Base-by-base conservation (phyloP, 768 basidiomycete species). In the Boletus vinaceobasis region DNA sequence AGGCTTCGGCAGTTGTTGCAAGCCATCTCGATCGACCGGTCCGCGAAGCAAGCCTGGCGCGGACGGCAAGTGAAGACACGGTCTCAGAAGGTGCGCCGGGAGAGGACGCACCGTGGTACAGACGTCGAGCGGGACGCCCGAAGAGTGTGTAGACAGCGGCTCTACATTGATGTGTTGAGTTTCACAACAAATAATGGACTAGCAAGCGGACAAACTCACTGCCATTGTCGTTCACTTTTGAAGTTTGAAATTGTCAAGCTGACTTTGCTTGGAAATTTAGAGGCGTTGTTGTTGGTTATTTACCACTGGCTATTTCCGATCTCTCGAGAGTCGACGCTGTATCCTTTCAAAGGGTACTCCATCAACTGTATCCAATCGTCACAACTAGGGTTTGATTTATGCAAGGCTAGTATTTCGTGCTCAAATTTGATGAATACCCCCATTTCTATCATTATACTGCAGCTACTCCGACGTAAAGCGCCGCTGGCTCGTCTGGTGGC, bases 11-110 rank as follows among this genome's bases (percentile, higher is more conserved):
- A 0, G 76, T 70, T 19, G 83, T 77, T 10, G 86, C 81, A 27
- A 87, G 71, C 71, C 77, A 82, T 77, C 86, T 77, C 63, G 78
- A 74, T 17, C 73, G 72, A 58, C 64, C 66, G 36, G 73, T 60
- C 54, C 69, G 59, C 11, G 66, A 58, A 10, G 48, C 60, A 50
- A 64, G 52, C 33, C 69, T 71, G 48, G 36, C 14, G 19, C 10
- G 4, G 48, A 44, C 8, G 35, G 37, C 53, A 17, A 51, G 40
- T 50, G 23, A 58, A 52, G 50, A 52, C 15, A 10, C 6, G 21
- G 40, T 40, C 11, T 42, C 15, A 11, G 17, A 37, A 43, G n/a
- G 39, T 23, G 11, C 5, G 27, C 19, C n/a, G 23, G 7, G 7
- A 29, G 14, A 31, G 40, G 33, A 60, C 46, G 21, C 19, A 61